phyloP scores from a whole-genome alignment of 805 yeast genomes.

The Ogataea ramenticola region DNA sequence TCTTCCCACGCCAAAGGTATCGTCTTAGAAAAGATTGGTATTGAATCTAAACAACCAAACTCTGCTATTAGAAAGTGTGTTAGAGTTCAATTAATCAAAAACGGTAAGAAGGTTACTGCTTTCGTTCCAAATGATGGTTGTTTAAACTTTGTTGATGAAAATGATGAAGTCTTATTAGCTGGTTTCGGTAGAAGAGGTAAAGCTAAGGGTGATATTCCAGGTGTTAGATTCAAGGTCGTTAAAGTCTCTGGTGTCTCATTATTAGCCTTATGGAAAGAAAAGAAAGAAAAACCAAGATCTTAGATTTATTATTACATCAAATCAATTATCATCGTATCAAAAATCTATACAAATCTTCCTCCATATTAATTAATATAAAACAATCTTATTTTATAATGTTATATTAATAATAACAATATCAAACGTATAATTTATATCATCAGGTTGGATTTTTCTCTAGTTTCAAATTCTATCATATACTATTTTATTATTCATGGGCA shows the following conservation, averaged over 20 bases:
- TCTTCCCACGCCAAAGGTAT: constrained; percentile 99
- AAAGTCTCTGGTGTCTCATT: constrained; percentile 99
- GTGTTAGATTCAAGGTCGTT: constrained; percentile 99
- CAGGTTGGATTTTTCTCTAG: no score
- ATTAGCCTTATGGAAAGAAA: constrained; percentile 99
- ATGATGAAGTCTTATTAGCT: constrained; percentile 98
- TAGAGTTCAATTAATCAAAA: constrained; percentile 99
- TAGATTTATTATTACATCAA: no score
- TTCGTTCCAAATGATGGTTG: constrained; percentile 99
- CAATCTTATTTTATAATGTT: background rate
- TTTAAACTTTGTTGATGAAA: constrained; percentile 98
- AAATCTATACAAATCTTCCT: background rate
- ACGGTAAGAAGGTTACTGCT: constrained; percentile 99
- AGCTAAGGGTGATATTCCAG: constrained; percentile 99
- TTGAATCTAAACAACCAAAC: constrained; percentile 99
- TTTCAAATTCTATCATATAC: no score
- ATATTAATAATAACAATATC: background rate
- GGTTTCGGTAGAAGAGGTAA: constrained; percentile 99
- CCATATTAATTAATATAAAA: background rate
- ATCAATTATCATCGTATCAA: background rate
- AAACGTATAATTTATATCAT: background rate
- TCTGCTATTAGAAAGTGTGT: constrained; percentile 99
- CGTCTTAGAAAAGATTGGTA: constrained; percentile 98
- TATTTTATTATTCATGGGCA: no score
- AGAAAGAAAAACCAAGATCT: constrained; percentile 99